Evolutionary conservation across 768 basidiomycete genomes (phyloP), one percentile per base, ranked within the genome.

Genomic region (Cyathus striatus): DNA sequence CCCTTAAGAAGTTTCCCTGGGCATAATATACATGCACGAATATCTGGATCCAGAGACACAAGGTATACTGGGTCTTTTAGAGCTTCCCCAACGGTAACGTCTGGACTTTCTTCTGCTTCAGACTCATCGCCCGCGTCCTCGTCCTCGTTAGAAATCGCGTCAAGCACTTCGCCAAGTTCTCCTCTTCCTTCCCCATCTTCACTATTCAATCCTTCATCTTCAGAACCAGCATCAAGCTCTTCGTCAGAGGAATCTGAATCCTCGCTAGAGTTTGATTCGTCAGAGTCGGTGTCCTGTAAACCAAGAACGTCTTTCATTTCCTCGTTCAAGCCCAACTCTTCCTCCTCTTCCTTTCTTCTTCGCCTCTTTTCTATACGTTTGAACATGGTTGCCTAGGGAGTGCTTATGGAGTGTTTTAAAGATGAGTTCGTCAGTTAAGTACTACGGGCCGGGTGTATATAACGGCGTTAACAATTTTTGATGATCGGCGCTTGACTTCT

Each of bases 331-430:
- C 78, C 82, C 25, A 83, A 70, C 16, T 78, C 74, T 57, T 83
- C 81, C 47, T 84, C 83, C 56, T 83, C 81, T 48, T 84, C 83
- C 46, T 69, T 73, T 52, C 73, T 81, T 52, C 70, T 70, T 20
- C 71, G 73, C 36, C 81, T 74, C 57, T 81, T 88, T 50, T 81
- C 81, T 5, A 87, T 70, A 46, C 88, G 78, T 63, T 90, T 90
- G 70, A 87, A 88, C 87, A 90, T 90, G 38, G 33, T 38, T 37
- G 13, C n/a, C n/a, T n/a, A n/a, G n/a, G n/a, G n/a, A n/a, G 24
- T 25, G 32, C 26, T 36, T 34, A 39, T 35, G n/a, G 23, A 43
- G 25, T 39, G 12, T 14, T 27, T 27, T 23, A 20, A 32, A 40
- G 33, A 26, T 16, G 34, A 41, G 42, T n/a, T n/a, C n/a, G n/a